phyloP scores from a whole-genome alignment of 2,329 filamentous ascomycete species.

The Colletotrichum sidae region DNA sequence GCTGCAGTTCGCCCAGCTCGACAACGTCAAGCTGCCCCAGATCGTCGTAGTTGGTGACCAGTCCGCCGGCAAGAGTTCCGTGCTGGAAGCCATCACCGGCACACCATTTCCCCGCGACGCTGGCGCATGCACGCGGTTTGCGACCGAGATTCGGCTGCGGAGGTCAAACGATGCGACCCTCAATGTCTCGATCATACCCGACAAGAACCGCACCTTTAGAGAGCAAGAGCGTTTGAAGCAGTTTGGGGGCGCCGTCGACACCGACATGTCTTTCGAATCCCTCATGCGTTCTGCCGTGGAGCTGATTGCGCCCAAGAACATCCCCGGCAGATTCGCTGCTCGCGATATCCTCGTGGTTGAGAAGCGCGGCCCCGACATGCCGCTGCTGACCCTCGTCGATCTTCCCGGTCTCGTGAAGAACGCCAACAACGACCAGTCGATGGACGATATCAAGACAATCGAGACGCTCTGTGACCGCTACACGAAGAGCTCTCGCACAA shows the following conservation, averaged over 20 bases:
- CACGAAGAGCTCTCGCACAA: constrained; percentile 66
- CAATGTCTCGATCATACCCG: constrained; percentile 66
- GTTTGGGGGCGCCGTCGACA: constrained; percentile 59
- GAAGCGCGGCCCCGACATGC: constrained; percentile 68
- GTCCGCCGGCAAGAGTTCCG: constrained; percentile 73
- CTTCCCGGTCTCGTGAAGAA: constrained; percentile 69
- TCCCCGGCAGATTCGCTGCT: constrained; percentile 63
- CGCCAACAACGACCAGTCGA: constrained; percentile 64
- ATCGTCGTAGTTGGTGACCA: constrained; percentile 75
- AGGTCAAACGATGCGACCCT: constrained; percentile 57
- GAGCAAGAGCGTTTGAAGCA: constrained; percentile 61
- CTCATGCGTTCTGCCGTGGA: constrained; percentile 64
- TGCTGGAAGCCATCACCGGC: constrained; percentile 72
- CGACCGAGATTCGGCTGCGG: constrained; percentile 69
- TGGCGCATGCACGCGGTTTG: constrained; percentile 71
- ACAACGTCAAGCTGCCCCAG: constrained; percentile 67
- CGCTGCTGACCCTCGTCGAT: constrained; percentile 71
- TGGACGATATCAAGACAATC: constrained; percentile 64
- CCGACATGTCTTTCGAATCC: constrained; percentile 59
- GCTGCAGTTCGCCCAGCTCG: constrained; percentile 63
- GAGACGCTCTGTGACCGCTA: constrained; percentile 63
- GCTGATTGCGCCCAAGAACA: constrained; percentile 61
- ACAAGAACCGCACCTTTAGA: constrained; percentile 57
- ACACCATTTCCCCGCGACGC: constrained; percentile 71
- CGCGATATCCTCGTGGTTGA: constrained; percentile 68